Conservation (phyloP, 2,329 filamentous ascomycete genomes). For the Rhytidhysteron rufulum region DNA sequence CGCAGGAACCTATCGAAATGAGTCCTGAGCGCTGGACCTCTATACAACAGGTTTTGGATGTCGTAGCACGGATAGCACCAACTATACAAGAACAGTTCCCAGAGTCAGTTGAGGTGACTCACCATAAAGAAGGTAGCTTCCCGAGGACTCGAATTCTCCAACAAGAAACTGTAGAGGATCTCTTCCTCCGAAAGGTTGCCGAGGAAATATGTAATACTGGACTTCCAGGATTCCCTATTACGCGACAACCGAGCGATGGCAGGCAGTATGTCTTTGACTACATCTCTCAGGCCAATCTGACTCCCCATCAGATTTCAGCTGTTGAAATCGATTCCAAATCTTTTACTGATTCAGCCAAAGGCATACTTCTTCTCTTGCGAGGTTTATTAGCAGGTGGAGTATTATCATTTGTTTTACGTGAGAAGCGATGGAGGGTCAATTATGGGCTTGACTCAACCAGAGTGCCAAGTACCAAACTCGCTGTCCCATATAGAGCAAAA, state of each 20-base stretch:
- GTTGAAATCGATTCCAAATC: slow-evolving; percentile 20
- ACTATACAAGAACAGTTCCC: slow-evolving; percentile 33
- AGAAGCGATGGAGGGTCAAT: slow-evolving; percentile 63
- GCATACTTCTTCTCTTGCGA: slow-evolving; percentile 47
- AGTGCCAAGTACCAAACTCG: slow-evolving; percentile 35
- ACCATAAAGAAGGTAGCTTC: slow-evolving; percentile 34
- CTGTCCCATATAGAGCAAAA: slow-evolving; percentile 64
- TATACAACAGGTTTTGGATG: slow-evolving; percentile 50
- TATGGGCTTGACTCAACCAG: slow-evolving; percentile 52
- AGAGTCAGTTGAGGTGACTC: slow-evolving; percentile 39
- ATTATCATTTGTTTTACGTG: slow-evolving; percentile 49
- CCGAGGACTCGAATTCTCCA: slow-evolving; percentile 50
- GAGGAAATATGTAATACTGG: slow-evolving; percentile 43
- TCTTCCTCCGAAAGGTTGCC: slow-evolving; percentile 23
- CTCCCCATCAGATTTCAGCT: too few relatives aligned
- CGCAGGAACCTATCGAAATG: slow-evolving; percentile 48
- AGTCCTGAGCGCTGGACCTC: slow-evolving; percentile 55
- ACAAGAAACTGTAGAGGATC: slow-evolving; percentile 27
- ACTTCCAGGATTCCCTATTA: slow-evolving; percentile 43
- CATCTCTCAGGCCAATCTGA: slow-evolving; percentile 39
- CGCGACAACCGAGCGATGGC: slow-evolving; percentile 26
- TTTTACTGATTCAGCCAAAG: slow-evolving; percentile 33
- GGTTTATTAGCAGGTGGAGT: slow-evolving; percentile 57
- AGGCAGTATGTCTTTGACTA: slow-evolving; percentile 41
- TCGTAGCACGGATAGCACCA: slow-evolving; percentile 37